Evolutionary conservation across 2,329 filamentous ascomycete genomes (phyloP), one percentile per base, ranked within the genome.

Genomic region (Xylariaceae sp.): DNA sequence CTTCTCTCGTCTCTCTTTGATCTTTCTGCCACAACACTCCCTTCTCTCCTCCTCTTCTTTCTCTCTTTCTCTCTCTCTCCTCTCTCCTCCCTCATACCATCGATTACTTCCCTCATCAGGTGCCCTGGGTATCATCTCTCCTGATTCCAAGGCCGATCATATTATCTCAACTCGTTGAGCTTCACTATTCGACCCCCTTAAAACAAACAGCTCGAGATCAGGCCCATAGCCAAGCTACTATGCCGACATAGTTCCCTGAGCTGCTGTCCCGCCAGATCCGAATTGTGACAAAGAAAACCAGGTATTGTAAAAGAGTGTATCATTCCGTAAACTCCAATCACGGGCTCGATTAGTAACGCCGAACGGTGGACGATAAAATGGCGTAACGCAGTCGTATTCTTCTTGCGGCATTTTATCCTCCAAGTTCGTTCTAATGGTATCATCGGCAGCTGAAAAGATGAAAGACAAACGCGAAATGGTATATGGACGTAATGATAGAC

Each of bases 371-470:
- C n/a, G 45, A 51, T 42, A 51, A 66, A 50, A 64, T 53, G 55
- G 50, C 59, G 65, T 60, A 66, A 67, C 58, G 61, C 60, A 65
- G 57, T 65, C 63, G 60, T 62, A 44, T 64, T 62, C 62, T 58
- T 56, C 50, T 62, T 61, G 53, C 57, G 58, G 57, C 62, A 66
- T 62, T 54, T 58, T 63, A 57, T 52, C 58, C 64, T 65, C 55
- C 60, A 56, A 44, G 37, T 57, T 63, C 64, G 65, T 67, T 72
- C 70, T 71, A 71, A 60, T 73, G 71, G 71, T 73, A 73, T 73
- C 71, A 72, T 71, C 48, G 65, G 64, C 65, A 66, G 57, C 51
- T 52, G 51, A 45, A 59, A 51, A 64, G 62, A 66, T 64, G 53
- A 51, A 61, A 60, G 57, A 58, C 58, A 62, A 58, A 53, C 58